A percentile compares a stretch with the other conserved stretches of the same genome.
phyloP scores from a whole-genome alignment of 1,139 yeast species.

The Hyphopichia buzzinii region DNA sequence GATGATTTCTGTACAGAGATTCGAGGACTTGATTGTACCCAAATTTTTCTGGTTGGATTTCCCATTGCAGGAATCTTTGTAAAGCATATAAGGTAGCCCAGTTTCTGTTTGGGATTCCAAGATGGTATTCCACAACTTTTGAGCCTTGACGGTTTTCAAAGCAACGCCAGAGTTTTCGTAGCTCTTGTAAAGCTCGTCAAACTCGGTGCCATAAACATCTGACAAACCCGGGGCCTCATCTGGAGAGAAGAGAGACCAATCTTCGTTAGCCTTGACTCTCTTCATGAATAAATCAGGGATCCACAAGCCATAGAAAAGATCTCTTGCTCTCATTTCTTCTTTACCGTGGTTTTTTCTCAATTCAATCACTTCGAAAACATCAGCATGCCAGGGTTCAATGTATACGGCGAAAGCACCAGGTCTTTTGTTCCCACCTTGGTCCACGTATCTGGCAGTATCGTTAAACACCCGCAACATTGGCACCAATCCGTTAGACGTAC shows the following conservation, averaged over 20 bases:
- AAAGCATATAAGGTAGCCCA: slow-evolving; percentile 58
- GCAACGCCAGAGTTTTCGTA: slow-evolving; percentile 47
- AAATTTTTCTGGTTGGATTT: slow-evolving; percentile 56
- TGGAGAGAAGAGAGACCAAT: slow-evolving; percentile 59
- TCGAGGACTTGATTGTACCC: slow-evolving; percentile 56
- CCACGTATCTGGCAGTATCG: slow-evolving; percentile 59
- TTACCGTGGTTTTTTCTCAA: slow-evolving; percentile 56
- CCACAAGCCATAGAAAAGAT: slow-evolving; percentile 59
- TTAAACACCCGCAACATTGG: slow-evolving; percentile 62
- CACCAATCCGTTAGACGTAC: slow-evolving; percentile 53
- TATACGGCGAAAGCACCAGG: slow-evolving; percentile 66
- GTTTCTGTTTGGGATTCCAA: slow-evolving; percentile 59
- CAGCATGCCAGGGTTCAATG: slow-evolving; percentile 63
- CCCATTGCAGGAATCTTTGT: slow-evolving; percentile 54
- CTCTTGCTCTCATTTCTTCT: slow-evolving; percentile 56
- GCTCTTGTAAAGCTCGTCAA: slow-evolving; percentile 39
- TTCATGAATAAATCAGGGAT: slow-evolving; percentile 59
- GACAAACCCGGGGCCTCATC: slow-evolving; percentile 51
- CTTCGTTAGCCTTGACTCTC: slow-evolving; percentile 45
- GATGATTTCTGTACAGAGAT: slow-evolving; percentile 57
- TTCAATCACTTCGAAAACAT: slow-evolving; percentile 51
- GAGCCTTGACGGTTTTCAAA: slow-evolving; percentile 42
- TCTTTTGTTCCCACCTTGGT: slow-evolving; percentile 62
- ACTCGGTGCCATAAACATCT: slow-evolving; percentile 51
- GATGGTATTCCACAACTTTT: slow-evolving; percentile 52